Percentiles rank a stretch among this genome's conserved stretches.
These are phyloP conservation scores for Tolypocladium endophyticum DNA, from an alignment of 2,329 filamentous ascomycete genomes.

Conservation along the genomic window DNA sequence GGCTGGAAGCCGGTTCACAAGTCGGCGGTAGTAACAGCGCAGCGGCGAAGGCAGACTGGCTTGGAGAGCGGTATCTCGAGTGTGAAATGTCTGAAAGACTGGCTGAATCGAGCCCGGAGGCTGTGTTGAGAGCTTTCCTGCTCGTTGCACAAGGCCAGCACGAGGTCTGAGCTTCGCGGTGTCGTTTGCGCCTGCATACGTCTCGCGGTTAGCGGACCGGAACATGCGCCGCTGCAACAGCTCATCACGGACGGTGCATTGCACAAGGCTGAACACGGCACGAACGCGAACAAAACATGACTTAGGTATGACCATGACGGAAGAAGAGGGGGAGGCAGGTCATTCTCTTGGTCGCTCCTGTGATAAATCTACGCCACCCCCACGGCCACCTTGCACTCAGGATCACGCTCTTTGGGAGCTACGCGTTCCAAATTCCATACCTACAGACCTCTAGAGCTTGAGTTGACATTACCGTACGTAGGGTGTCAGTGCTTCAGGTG, in stretches of 20 bases:
- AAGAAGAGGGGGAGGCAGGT: not conserved
- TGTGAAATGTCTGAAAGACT: not conserved
- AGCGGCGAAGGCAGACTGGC: not conserved
- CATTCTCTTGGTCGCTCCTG: not conserved
- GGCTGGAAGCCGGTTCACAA: not conserved
- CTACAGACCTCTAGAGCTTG: not conserved
- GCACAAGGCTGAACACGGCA: not conserved
- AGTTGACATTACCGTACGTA: not conserved
- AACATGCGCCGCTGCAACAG: not conserved
- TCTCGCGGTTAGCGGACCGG: not conserved
- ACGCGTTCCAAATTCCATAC: no score
- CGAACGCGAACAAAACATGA: not conserved
- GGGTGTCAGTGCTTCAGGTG: not conserved
- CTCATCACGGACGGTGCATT: not conserved
- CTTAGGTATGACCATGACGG: not conserved
- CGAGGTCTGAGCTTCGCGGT: constrained; percentile 5
- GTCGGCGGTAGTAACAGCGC: not conserved
- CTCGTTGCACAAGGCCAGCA: not conserved
- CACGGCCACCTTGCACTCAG: not conserved
- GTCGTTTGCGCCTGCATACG: not conserved
- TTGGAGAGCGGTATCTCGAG: not conserved
- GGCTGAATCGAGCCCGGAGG: not conserved
- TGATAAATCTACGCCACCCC: not conserved
- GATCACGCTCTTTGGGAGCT: not conserved
- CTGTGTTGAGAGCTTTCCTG: not conserved